A percentile compares a stretch with the other conserved stretches of the same genome.
Evolutionary conservation across 805 yeast genomes (phyloP).

Genomic region (Candida arabinofermentans): DNA sequence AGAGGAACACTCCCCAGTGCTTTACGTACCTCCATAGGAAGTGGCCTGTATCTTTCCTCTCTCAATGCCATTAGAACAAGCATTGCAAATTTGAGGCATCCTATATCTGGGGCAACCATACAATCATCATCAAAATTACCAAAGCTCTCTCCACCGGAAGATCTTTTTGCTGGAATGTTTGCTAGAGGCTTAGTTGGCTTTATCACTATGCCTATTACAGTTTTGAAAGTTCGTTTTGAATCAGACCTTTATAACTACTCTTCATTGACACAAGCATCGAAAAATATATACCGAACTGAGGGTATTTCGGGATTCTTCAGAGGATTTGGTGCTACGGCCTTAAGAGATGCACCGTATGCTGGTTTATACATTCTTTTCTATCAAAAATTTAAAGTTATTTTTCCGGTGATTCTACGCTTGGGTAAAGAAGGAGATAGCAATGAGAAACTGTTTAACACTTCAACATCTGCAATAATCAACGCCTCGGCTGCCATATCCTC

Average conservation of each 20-base stretch:
- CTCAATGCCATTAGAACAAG: slow-evolving; percentile 58
- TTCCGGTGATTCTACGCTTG: slow-evolving; percentile 41
- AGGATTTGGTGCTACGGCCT: slow-evolving; percentile 83
- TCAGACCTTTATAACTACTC: slow-evolving; percentile 70
- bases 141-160: slow-evolving; percentile 62
- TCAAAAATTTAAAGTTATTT: slow-evolving; percentile 60
- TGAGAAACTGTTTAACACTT: slow-evolving; percentile 9
- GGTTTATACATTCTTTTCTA: slow-evolving; percentile 86
- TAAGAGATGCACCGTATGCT: slow-evolving; percentile 95
- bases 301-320: slow-evolving; percentile 71
- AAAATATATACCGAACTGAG: slow-evolving; percentile 47
- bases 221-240: slow-evolving; percentile 85
- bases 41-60: slow-evolving; percentile 78
- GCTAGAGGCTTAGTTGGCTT: slow-evolving; percentile 82
- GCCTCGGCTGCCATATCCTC: slow-evolving; percentile 73
- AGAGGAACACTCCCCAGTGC: slow-evolving; percentile 93
- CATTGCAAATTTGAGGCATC: slow-evolving; percentile 34
- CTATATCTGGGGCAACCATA: slow-evolving; percentile 1
- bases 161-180: slow-evolving; percentile 70
- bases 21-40: slow-evolving; percentile 83
- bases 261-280: slow-evolving; percentile 58
- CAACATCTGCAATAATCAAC: slow-evolving; percentile 51
- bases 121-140: slow-evolving; percentile 53
- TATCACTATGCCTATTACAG: slow-evolving; percentile 91
- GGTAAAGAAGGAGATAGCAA: neutral